phyloP scores from a whole-genome alignment of 140 eudicot species.

The Erigeron philadelphicus region DNA sequence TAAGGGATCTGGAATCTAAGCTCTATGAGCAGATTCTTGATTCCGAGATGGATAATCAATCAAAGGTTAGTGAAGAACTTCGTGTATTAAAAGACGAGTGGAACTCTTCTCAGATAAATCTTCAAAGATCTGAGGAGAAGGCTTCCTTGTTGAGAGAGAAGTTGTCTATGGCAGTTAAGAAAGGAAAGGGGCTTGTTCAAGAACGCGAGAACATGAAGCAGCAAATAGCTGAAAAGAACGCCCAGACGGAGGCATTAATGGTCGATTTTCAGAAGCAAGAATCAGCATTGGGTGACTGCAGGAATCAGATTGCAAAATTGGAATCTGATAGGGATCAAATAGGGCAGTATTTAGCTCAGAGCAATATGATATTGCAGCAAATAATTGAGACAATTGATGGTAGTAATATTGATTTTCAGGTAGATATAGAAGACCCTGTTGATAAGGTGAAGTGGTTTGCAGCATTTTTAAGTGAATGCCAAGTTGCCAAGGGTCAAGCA shows the following conservation, averaged over 20 bases:
- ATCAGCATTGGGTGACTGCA: constrained; percentile 36
- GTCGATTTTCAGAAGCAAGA: constrained; percentile 51
- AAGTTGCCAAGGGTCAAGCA: constrained; percentile 39
- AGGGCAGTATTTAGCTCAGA: constrained; percentile 58
- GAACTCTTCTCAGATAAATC: constrained; percentile 42
- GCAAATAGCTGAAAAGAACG: constrained; percentile 58
- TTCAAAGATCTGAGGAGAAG: constrained; percentile 72
- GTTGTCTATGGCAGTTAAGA: constrained; percentile 88
- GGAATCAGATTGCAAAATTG: constrained; percentile 48
- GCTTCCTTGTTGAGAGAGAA: constrained; percentile 66
- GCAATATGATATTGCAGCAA: constrained; percentile 49
- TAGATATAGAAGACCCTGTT: constrained; percentile 53
- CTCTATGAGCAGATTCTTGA: constrained; percentile 51
- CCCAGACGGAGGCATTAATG: constrained; percentile 61
- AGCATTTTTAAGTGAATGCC: constrained; percentile 46
- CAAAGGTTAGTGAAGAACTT: constrained; percentile 47
- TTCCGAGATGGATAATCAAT: constrained; percentile 40
- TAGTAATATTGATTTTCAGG: constrained; percentile 38
- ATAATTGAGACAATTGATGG: constrained; percentile 56
- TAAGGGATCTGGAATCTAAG: constrained; percentile 49
- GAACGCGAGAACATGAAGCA: constrained; percentile 74
- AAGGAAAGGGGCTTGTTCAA: constrained; percentile 95
- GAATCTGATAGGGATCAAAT: constrained; percentile 56
- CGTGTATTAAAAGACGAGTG: constrained; percentile 45
- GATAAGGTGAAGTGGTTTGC: constrained; percentile 72